Percentiles rank a stretch among this genome's conserved stretches.
These are phyloP conservation scores for Fusarium musae DNA, from an alignment of 2,329 filamentous ascomycete genomes.

Conservation along the genomic window DNA sequence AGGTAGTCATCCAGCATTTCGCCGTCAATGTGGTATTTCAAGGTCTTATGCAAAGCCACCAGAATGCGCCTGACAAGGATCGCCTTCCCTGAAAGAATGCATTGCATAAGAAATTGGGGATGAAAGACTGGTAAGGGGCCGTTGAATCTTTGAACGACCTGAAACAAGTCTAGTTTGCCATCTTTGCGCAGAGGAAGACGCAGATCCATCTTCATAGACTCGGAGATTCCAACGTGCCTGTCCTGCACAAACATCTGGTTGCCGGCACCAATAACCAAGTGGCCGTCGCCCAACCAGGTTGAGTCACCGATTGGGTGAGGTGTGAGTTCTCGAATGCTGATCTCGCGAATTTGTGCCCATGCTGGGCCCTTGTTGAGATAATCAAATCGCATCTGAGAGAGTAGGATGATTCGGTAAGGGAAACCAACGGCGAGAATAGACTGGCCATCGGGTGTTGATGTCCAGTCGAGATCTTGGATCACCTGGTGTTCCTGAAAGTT, in stretches of 20 bases:
- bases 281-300: conserved; percentile 87
- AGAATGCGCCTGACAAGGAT: conserved; percentile 77
- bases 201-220: conserved; percentile 66
- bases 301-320: conserved; percentile 94
- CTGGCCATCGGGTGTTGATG: conserved; percentile 87
- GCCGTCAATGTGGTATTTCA: conserved; percentile 86
- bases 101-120: conserved; percentile 89
- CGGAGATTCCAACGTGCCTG: conserved; percentile 74
- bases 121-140: conserved; percentile 91
- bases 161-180: conserved; percentile 76
- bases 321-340: conserved; percentile 82
- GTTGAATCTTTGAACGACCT: conserved; percentile 85
- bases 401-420: conserved; percentile 82
- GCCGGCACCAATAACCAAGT: conserved; percentile 87
- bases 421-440: conserved; percentile 94
- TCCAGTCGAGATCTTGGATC: conserved; percentile 93
- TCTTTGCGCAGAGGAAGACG: conserved; percentile 60
- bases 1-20: conserved; percentile 84
- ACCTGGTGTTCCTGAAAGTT: conserved; percentile 77
- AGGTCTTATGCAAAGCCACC: conserved; percentile 74
- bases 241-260: conserved; percentile 92
- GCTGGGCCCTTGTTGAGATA: conserved; percentile 90
- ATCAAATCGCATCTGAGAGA: conserved; percentile 90
- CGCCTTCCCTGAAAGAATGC: conserved; percentile 83
- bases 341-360: conserved; percentile 86